Evolutionary conservation across 148 eudicot genomes (phyloP), one percentile per base, ranked within the genome.

Genomic region (Rhododendron ovatum): DNA sequence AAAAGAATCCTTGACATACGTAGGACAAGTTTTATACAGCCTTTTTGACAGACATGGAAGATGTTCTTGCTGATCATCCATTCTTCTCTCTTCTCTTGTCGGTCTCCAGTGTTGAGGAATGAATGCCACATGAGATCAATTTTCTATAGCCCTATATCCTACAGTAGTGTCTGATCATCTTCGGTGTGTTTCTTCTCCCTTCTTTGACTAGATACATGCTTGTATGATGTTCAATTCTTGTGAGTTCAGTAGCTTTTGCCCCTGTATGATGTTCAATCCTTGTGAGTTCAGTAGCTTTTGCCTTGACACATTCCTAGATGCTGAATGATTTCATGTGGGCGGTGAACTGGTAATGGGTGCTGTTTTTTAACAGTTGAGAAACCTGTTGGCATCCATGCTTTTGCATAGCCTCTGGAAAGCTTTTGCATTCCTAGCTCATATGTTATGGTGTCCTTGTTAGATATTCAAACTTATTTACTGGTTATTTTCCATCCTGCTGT

Each of bases 171-270:
- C 94, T 8, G 87, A 89, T 94, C 30, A 90, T 93, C 22, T 93
- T 93, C 79, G 89, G 95, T 13, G 95, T 94, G 71, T 92, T 92
- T 86, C 95, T 94, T 87, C 94, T 94, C 30, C 98, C 95, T 37
- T 94, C 94, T 2, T 91, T 94, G 89, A 94, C 94, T 26, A 91
- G 91, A 84, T 92, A 93, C 91, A 94, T 94, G 94, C 95, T 95
- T 20, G 94, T 92, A 35, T 93, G 95, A 94, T 90, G 93, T 88
- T 91, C 95, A 30, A 91, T 94, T 83, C 88, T 94, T 84, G 94
- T 92, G 83, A 93, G 95, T 81, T 89, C 94, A 35, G 65, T 92
- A 83, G 18, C 18, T 55, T 15, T 15, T 55, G 55, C 55, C 55
- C 98, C 98, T 15, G 94, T 92, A 37, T 92, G 95, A 94, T 89